Base-by-base conservation (phyloP, 1,284 basidiomycete genomes). In the Heterobasidion annosum region DNA sequence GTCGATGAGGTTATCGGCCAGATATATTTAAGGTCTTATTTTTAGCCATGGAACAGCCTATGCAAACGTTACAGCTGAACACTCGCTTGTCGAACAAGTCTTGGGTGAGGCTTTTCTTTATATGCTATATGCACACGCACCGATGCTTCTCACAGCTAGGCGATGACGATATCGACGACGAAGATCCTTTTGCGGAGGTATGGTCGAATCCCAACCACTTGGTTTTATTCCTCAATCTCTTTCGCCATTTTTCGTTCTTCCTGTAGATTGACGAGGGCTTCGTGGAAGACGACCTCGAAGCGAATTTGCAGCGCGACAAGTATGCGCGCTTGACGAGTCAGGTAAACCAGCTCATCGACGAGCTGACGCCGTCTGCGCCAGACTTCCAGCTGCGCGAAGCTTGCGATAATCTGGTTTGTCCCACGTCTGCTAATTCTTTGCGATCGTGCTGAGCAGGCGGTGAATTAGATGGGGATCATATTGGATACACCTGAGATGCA, bases 151-250 rank as follows among this genome's bases (percentile, higher is more conserved):
- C 43, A 19, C 57, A 90, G 90, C 71, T 85, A 10, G 89, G 86
- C 7, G 90, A 92, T 51, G 86, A 87, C 33, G 82, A 89, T 34
- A 82, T 82, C 3, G 92, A 95, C 57, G 92, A 93, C 49, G 91
- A 91, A 55, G 94, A 97, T 74, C 93, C 94, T 0, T 98, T 98
- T 64, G 93, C 94, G 0, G 93, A 95, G 74, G 89, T 90, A 61
- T 52, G 69, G 53, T 16, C 34, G n/a, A 49, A 47, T 46, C 56
- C n/a, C 49, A 53, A 51, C 56, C 34, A 32, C 19, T 12, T 42
- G 15, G 18, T 13, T 40, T 40, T 50, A 55, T 57, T 53, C 33
- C 34, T 53, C 55, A 35, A 49, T 7, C 34, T 45, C 43, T 54
- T 10, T 13, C 6, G 12, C 15, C 18, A 1, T 19, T 3, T 10